Evolutionary conservation across 352 stramenopile genomes (phyloP).

Genomic region (Paralagenidium karlingii): DNA sequence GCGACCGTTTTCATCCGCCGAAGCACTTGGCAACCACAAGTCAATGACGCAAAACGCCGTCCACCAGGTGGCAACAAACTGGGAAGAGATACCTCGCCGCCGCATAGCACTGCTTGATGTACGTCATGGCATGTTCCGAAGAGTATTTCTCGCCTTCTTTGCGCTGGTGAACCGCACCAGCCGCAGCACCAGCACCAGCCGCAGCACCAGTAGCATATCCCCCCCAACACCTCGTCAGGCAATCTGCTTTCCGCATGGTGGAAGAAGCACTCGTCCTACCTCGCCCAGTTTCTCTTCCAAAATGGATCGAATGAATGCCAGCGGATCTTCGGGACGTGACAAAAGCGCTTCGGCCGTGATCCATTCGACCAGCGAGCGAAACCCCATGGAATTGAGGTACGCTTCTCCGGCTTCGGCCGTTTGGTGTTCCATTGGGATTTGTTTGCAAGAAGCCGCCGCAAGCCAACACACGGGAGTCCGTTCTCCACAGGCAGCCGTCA

Average conservation of each 20-base stretch:
- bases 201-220: no score
- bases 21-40: slow-evolving; percentile 26
- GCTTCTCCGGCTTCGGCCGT: slow-evolving; percentile 66
- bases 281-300: slow-evolving; percentile 74
- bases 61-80: no score
- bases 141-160: slow-evolving; percentile 49
- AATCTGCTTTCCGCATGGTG: background rate
- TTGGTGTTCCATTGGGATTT: slow-evolving; percentile 42
- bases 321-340: slow-evolving; percentile 70
- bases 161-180: background rate
- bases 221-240: no score
- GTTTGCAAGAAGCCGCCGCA: no score
- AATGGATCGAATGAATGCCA: slow-evolving; percentile 70
- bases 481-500: no score
- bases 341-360: slow-evolving; percentile 81
- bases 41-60: background rate
- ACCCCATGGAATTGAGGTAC: slow-evolving; percentile 83
- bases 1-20: slow-evolving; percentile 69
- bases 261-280: slow-evolving; percentile 10
- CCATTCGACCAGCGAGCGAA: slow-evolving; percentile 86
- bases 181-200: background rate
- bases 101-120: slow-evolving; percentile 84
- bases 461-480: no score
- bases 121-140: slow-evolving; percentile 59
- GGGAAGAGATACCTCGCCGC: slow-evolving; percentile 57